These are phyloP conservation scores for Pythium chondricola DNA, from an alignment of 352 stramenopile species.

Conservation along the genomic window DNA sequence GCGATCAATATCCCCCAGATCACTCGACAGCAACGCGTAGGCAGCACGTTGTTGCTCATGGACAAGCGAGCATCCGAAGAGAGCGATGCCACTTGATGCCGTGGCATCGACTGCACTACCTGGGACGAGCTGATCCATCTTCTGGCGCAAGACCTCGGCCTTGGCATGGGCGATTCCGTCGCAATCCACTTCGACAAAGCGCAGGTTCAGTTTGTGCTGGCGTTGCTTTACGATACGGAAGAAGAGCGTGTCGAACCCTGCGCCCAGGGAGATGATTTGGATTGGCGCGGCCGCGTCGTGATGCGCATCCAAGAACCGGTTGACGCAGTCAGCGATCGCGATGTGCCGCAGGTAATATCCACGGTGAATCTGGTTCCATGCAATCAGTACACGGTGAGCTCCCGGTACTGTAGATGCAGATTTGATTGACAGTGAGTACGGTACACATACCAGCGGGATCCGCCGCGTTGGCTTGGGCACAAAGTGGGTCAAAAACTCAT, in stretches of 20 bases:
- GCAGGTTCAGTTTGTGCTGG: constrained; percentile 13
- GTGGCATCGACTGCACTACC: background rate
- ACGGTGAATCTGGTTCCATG: constrained; percentile 50
- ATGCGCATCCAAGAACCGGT: constrained; percentile 32
- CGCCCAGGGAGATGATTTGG: constrained; percentile 66
- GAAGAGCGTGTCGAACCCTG: constrained; percentile 71
- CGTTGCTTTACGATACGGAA: constrained; percentile 48
- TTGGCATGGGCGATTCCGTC: constrained; percentile 46
- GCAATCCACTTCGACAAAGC: constrained; percentile 61
- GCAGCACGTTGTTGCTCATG: too few species aligned
- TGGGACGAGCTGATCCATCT: constrained; percentile 1
- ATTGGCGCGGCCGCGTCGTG: constrained; percentile 1
- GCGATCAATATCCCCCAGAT: constrained; percentile 41
- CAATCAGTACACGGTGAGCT: background rate
- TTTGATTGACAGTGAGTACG: too few species aligned
- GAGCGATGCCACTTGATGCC: background rate
- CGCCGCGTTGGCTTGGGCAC: constrained; percentile 54
- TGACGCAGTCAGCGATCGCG: constrained; percentile 44
- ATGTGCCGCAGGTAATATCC: constrained; percentile 71
- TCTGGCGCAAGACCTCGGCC: constrained; percentile 28
- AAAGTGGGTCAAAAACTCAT: constrained; percentile 53
- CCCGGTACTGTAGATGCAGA: too few species aligned
- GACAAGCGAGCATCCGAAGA: too few species aligned
- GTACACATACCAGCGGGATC: constrained; percentile 44
- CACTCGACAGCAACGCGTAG: constrained; percentile 46